Evolutionary conservation across 768 basidiomycete species (phyloP), one percentile per base, ranked within the genome.

Genomic region (Xerocomus potaroensis): DNA sequence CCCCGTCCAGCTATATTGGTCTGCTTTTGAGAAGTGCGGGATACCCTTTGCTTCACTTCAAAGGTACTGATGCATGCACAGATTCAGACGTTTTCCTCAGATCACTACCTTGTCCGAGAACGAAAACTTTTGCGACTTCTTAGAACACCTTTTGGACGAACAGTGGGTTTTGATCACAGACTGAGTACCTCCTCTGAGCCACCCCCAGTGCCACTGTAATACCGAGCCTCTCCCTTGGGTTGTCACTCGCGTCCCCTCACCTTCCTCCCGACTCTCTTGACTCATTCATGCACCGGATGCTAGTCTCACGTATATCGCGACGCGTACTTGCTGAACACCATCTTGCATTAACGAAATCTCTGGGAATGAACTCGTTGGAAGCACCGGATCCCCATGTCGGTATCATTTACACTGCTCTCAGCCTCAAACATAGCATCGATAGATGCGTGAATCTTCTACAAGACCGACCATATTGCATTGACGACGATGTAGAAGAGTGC

Each of bases 261-360:
- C 76, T 94, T 8, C 72, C 79, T 0, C 84, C 91, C 0, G 89
- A 91, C 48, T 75, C 78, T 32, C 74, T 94, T 11, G 91, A 93
- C 63, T 76, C 87, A 3, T 91, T 92, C 64, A 90, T 92, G 85
- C 79, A 83, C 19, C 81, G 91, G 19, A 95, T 95, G 91, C 76
- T 95, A 9, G 78, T 91, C 40, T 93, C 91, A 2, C 78, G 91
- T 43, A 92, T 93, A 63, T 92, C 91, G 11, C 78, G 91, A 18
- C 81, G 91, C 26, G 92, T 95, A 26, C 76, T 95, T 19, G 87
- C 82, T 4, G 89, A 93, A 61, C 91, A 95, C 55, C 91, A 95
- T 56, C 79, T 93, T 43, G 86, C 89, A 2, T 72, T 95, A 5
- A 86, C 90, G 7, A 74, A 78, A 47, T 77, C 75, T 22, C 72